Conservation (phyloP, 495 filamentous ascomycete species). For the Chaetomium fimeti region DNA sequence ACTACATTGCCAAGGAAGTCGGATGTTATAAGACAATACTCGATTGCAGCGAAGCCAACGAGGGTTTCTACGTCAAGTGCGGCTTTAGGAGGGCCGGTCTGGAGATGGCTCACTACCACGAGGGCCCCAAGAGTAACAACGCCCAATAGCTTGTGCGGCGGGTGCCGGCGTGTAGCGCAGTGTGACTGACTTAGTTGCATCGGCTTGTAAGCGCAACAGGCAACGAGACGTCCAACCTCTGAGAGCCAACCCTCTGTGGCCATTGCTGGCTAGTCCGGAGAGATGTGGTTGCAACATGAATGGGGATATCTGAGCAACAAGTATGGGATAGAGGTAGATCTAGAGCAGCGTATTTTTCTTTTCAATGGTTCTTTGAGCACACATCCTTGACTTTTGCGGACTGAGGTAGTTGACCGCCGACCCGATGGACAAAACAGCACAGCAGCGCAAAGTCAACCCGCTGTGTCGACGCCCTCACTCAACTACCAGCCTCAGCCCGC, state of each 20-base stretch:
- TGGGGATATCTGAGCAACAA: not conserved
- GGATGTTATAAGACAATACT: constrained; percentile 86
- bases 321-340: constrained; percentile 15
- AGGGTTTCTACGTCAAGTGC: constrained; percentile 98
- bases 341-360: constrained; percentile 11
- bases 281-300: not conserved
- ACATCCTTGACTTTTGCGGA: not conserved
- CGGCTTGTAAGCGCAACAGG: not conserved
- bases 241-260: not conserved
- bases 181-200: constrained; percentile 13
- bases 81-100: constrained; percentile 90
- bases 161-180: not conserved
- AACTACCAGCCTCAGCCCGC: not conserved
- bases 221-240: constrained; percentile 14
- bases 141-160: constrained; percentile 26
- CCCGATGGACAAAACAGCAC: not conserved
- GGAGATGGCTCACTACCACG: constrained; percentile 97
- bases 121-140: constrained; percentile 51
- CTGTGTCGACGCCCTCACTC: not conserved
- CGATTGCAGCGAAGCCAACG: constrained; percentile 69
- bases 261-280: not conserved
- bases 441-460: not conserved
- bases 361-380: not conserved
- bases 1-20: constrained; percentile 77
- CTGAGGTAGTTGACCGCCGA: not conserved